Evolutionary conservation across 2,329 filamentous ascomycete genomes (phyloP).

Genomic region (Cladosporium sp.): DNA sequence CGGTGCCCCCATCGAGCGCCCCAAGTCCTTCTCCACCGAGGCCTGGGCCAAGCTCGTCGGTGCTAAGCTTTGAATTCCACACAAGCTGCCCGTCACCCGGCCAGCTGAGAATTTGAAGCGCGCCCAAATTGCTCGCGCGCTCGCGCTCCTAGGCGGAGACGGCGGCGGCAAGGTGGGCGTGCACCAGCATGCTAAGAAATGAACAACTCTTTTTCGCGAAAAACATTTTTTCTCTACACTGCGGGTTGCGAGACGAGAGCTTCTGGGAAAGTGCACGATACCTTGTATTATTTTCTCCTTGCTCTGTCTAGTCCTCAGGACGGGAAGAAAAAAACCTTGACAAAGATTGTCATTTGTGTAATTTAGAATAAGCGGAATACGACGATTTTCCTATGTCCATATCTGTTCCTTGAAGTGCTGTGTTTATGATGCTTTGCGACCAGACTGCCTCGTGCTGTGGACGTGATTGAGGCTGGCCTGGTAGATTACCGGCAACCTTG

Average conservation of each 20-base stretch:
- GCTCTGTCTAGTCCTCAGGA: neutral
- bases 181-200: conserved; percentile 11
- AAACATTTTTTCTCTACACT: neutral
- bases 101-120: conserved; percentile 1
- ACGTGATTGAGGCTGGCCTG: too few relatives aligned
- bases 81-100: neutral
- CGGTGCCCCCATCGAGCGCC: conserved; percentile 94
- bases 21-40: conserved; percentile 98
- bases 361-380: conserved; percentile 7
- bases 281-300: neutral
- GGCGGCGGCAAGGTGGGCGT: conserved; percentile 22
- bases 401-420: neutral
- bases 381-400: neutral
- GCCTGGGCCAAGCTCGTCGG: conserved; percentile 90
- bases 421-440: neutral
- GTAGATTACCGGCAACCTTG: too few relatives aligned
- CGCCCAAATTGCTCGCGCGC: conserved; percentile 16
- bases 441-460: too few relatives aligned
- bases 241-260: neutral
- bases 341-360: conserved; percentile 11
- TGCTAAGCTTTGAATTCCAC: conserved; percentile 72
- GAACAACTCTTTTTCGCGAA: neutral
- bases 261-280: conserved; percentile 1
- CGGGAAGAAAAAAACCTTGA: neutral
- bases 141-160: conserved; percentile 24